These are phyloP conservation scores for Amanita thiersii DNA, from an alignment of 768 basidiomycete species.

Conservation along the genomic window DNA sequence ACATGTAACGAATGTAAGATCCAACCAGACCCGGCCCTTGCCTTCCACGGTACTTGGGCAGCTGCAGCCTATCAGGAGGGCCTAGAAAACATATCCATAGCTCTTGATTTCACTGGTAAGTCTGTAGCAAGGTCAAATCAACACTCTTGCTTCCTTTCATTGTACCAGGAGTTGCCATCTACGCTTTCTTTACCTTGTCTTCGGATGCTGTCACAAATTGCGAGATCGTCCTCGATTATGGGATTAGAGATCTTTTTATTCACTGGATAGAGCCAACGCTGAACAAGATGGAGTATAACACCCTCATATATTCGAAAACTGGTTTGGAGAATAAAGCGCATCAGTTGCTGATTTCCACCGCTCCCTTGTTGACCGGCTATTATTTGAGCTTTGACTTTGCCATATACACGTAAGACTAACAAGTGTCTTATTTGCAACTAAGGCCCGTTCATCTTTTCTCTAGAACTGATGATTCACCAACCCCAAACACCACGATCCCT, in stretches of 20 bases:
- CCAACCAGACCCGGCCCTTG: conserved; percentile 11
- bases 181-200: too few species aligned
- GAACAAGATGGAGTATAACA: conserved; percentile 14
- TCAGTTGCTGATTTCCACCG: conserved; percentile 9
- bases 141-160: too few species aligned
- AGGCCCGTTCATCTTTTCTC: background rate
- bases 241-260: too few species aligned
- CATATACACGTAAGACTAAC: conserved; percentile 11
- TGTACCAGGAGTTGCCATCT: too few species aligned
- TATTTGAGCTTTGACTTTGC: conserved; percentile 15
- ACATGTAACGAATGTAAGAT: conserved; percentile 17
- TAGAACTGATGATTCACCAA: background rate
- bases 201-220: too few species aligned
- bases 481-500: background rate
- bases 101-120: too few species aligned
- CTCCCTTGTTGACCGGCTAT: conserved; percentile 6
- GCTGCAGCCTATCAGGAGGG: conserved; percentile 21
- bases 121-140: too few species aligned
- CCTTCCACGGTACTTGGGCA: conserved; percentile 21
- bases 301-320: conserved; percentile 13
- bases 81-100: conserved; percentile 9
- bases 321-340: conserved; percentile 11
- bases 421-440: too few species aligned
- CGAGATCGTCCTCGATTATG: too few species aligned
- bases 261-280: too few species aligned